Evolutionary conservation across 495 filamentous ascomycete genomes (phyloP).

Genomic region (Oidiodendron maius): DNA sequence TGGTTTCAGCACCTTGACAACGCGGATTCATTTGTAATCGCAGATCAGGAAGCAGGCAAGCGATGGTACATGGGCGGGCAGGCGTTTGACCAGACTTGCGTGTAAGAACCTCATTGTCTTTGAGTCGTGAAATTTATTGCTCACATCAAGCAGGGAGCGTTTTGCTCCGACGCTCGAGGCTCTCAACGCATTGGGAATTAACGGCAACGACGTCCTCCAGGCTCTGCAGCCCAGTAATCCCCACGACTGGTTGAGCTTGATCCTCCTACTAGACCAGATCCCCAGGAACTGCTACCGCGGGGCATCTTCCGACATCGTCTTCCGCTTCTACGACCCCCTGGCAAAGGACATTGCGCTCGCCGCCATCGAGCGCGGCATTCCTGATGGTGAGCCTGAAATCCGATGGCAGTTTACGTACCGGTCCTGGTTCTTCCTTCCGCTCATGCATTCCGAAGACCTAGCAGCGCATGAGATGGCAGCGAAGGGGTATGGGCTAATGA

Average conservation of each 20-base stretch:
- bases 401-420: background rate
- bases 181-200: no score
- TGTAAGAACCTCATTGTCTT: no score
- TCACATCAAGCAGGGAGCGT: no score
- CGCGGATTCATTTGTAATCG: no score
- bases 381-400: background rate
- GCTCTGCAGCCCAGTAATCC: no score
- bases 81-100: no score
- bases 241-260: background rate
- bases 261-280: background rate
- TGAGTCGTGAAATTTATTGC: no score
- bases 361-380: background rate
- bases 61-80: no score
- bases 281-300: background rate
- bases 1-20: no score
- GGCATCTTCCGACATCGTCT: background rate
- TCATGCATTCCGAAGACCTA: background rate
- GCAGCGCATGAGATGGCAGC: background rate
- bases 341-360: background rate
- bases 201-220: no score
- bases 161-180: no score
- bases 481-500: background rate
- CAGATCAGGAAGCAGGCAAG: no score
- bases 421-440: background rate
- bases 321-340: background rate